phyloP scores from a whole-genome alignment of 768 basidiomycete species.

The Mycena epipterygia region DNA sequence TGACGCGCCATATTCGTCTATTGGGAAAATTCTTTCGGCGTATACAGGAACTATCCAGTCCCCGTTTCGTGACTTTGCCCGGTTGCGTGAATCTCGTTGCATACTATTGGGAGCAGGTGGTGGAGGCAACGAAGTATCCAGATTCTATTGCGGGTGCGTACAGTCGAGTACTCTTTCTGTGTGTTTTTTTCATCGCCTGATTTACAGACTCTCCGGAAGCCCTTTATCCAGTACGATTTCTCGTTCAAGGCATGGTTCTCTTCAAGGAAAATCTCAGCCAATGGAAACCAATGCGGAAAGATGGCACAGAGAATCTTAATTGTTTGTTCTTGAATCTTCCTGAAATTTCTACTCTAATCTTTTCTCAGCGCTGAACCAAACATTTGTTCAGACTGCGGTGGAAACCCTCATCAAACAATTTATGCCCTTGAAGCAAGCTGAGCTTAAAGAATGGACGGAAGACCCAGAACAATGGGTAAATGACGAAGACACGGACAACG shows the following conservation, averaged over 20 bases:
- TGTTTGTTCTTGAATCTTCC: slow-evolving; percentile 53
- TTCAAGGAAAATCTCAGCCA: slow-evolving; percentile 87
- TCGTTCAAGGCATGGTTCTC: slow-evolving; percentile 88
- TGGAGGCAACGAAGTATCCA: slow-evolving; percentile 73
- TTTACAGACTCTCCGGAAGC: slow-evolving; percentile 67
- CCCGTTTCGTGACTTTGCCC: slow-evolving; percentile 75
- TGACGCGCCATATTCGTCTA: slow-evolving; percentile 77
- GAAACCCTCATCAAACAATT: slow-evolving; percentile 85
- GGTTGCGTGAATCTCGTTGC: slow-evolving; percentile 76
- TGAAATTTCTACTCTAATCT: slow-evolving; percentile 11
- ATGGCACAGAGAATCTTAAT: slow-evolving; percentile 70
- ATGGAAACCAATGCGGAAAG: slow-evolving; percentile 78
- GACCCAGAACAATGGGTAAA: slow-evolving; percentile 98
- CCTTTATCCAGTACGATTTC: slow-evolving; percentile 81
- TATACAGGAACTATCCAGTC: slow-evolving; percentile 71
- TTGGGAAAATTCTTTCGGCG: slow-evolving; percentile 89
- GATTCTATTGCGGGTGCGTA: slow-evolving; percentile 69
- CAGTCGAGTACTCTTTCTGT: background rate
- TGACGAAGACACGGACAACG: slow-evolving; percentile 88
- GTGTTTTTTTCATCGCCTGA: background rate
- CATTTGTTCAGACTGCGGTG: slow-evolving; percentile 82
- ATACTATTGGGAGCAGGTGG: slow-evolving; percentile 87
- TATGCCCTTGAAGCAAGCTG: slow-evolving; percentile 85
- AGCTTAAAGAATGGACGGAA: slow-evolving; percentile 86
- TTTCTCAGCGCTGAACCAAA: slow-evolving; percentile 67